phyloP scores from a whole-genome alignment of 1,284 basidiomycete species.

The Ustilago sp. region DNA sequence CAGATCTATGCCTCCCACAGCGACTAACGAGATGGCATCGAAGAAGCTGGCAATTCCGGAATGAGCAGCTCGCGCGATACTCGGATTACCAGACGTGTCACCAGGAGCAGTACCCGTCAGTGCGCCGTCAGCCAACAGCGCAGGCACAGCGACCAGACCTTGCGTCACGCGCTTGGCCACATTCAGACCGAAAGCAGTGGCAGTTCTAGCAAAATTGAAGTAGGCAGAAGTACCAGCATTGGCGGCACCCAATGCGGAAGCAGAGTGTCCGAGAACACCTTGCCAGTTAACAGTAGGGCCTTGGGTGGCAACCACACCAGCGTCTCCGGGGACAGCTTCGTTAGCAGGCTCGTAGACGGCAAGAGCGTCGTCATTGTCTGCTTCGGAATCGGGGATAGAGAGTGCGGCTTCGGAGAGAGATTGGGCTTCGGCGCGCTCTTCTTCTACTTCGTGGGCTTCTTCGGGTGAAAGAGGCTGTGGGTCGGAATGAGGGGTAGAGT shows the following conservation, averaged over 20 bases:
- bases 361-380: conserved; percentile 15
- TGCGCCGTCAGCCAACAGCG: conserved; percentile 54
- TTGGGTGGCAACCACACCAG: conserved; percentile 22
- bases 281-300: conserved; percentile 39
- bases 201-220: conserved; percentile 53
- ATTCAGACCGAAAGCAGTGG: conserved; percentile 54
- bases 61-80: conserved; percentile 44
- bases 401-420: conserved; percentile 53
- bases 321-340: conserved; percentile 27
- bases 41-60: conserved; percentile 59
- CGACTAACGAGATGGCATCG: conserved; percentile 56
- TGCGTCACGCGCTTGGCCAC: conserved; percentile 62
- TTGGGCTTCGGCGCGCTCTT: conserved; percentile 42
- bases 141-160: conserved; percentile 54
- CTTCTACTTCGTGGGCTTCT: conserved; percentile 25
- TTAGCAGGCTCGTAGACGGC: conserved; percentile 20
- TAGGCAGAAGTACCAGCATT: conserved; percentile 58
- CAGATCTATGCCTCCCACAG: conserved; percentile 61
- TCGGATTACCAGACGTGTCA: conserved; percentile 24
- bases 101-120: conserved; percentile 48
- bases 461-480: conserved; percentile 7
- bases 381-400: conserved; percentile 55
- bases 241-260: conserved; percentile 49
- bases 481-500: not conserved
- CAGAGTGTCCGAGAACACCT: conserved; percentile 46